Evolutionary conservation across 306 rosid species (phyloP), one percentile per base, ranked within the genome.

Genomic region (Ziziphus jujuba): DNA sequence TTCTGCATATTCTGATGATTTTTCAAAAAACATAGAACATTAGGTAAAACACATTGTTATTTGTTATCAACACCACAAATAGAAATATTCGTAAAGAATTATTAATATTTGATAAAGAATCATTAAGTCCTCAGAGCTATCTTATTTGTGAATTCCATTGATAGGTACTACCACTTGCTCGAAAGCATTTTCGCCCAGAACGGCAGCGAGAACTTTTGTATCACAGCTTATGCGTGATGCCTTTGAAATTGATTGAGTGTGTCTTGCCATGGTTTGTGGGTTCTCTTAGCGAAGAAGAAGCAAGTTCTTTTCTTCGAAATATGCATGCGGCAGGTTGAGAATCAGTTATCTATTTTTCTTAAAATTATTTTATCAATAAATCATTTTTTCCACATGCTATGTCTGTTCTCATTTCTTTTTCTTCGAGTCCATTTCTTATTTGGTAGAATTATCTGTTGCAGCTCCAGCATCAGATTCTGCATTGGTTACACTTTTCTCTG

Each of bases 111-210:
- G 15, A 43, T n/a, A n/a, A 28, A 66, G 65, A 71, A 56, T 65
- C 33, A 69, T 59, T 73, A 25, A 51, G 33, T 40, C 43, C 47
- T 55, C 45, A 50, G 45, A 67, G 48, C 54, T 49, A 60, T 70
- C 74, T 71, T 43, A 63, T 47, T 28, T 57, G 70, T 62, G 53
- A 43, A 49, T 59, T 71, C 53, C 58, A 74, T 73, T 49, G 77
- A 21, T 78, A 91, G 98, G 98, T 91, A 80, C 95, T 91, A 79
- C 98, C 98, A 50, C 90, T 89, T 83, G 96, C 91, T 34, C 91
- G 87, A 72, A 80, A 85, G 87, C 91, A 85, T 87, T 91, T 89
- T 76, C 84, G 85, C 81, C 79, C 82, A 79, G 77, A 80, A 81
- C 83, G 80, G 70, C 98, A 91, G 80, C 82, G 86, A 40, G 87